Evolutionary conservation across 176 grass and related monocot genomes (phyloP), one percentile per base, ranked within the genome.

Genomic region (Rhipidocladum racemiflorum): DNA sequence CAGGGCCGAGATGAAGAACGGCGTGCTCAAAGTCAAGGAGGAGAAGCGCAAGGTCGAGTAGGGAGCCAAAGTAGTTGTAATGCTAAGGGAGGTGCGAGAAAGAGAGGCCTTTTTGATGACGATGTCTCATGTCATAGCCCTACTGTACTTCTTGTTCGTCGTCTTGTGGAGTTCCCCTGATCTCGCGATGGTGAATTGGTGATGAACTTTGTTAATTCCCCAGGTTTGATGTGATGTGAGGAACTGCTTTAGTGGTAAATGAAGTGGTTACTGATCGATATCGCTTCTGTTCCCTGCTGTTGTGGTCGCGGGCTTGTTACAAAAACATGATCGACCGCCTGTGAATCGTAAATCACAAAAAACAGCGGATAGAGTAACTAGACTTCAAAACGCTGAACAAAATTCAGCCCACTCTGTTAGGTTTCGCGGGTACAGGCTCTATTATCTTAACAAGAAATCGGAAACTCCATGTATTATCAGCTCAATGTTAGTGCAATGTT

Each of bases 1-100:
- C 81, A 85, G 68, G 69, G 94, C 84, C 3, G 91, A 88, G 91
- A 97, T 91, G 94, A 97, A 93, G 84, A 89, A 93, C 20, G 94
- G 94, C 35, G 55, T 91, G 72, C 94, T 97, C 59, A 97, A 85
- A 91, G 28, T 87, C 7, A 93, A 91, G 86, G 2, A 76, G 17
- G 85, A 90, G 85, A 88, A 95, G 42, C 75, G 88, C 79, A 82
- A 48, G 9, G 54, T 95, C 54, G 72, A 92, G 85, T 92, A 87
- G 38, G 29, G 28, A 36, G 5, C 10, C 54, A 39, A 57, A 27
- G 51, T 0, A 9, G 32, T 44, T 56, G 29, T 68, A 48, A 13
- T 68, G 48, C 49, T 32, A 14, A 60, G 70, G 66, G 36, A 65
- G 30, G 46, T 44, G 74, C 23, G 14, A 40, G 32, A 39, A 7